A percentile compares a stretch with the other conserved stretches of the same genome.
Evolutionary conservation across 2,329 filamentous ascomycete species (phyloP).

Genomic region (Cercospora sesami): DNA sequence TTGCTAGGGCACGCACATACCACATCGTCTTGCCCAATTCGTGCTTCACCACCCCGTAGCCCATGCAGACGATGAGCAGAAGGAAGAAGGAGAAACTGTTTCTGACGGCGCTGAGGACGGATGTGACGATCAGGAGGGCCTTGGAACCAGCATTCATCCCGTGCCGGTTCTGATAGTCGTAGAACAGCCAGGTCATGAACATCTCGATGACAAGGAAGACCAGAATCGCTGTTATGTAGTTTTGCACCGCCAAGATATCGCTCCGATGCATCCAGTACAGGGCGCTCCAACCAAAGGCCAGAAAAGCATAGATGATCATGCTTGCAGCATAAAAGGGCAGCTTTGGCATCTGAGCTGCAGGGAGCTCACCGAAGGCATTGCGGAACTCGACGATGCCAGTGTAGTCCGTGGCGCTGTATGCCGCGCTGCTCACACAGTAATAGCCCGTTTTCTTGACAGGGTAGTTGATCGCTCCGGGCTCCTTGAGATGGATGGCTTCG

Average conservation of each 20-base stretch:
- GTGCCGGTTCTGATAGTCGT: constrained; percentile 91
- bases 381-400: constrained; percentile 83
- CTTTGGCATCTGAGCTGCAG: constrained; percentile 93
- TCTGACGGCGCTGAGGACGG: constrained; percentile 84
- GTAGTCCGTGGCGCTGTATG: constrained; percentile 69
- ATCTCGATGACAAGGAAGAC: constrained; percentile 94
- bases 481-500: constrained; percentile 77
- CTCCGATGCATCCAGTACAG: constrained; percentile 91
- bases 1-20: constrained; percentile 84
- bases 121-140: constrained; percentile 85
- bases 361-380: constrained; percentile 94
- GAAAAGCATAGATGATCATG: constrained; percentile 87
- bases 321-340: constrained; percentile 95
- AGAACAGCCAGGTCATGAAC: constrained; percentile 98
- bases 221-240: constrained; percentile 97
- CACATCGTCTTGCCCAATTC: constrained; percentile 91
- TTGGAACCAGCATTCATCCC: constrained; percentile 82
- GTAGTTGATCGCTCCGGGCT: constrained; percentile 74
- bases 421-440: constrained; percentile 84
- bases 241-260: constrained; percentile 95
- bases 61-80: constrained; percentile 97
- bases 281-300: constrained; percentile 87
- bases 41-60: constrained; percentile 95
- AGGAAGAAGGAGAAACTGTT: constrained; percentile 99
- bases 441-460: constrained; percentile 87